Conservation (phyloP, 306 rosid genomes). For the Prunus padus region DNA sequence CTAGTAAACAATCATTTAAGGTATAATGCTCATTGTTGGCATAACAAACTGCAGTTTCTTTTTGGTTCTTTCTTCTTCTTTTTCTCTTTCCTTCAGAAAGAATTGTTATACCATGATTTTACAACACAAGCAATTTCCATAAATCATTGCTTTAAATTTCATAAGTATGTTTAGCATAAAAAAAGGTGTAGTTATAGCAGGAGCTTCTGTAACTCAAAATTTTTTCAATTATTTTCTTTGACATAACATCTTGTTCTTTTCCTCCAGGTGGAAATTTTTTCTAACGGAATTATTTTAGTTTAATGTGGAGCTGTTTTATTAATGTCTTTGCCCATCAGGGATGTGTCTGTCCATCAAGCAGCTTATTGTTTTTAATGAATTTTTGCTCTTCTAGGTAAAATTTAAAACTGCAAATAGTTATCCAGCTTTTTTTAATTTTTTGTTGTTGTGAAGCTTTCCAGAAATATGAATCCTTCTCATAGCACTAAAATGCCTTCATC, state of each 20-base stretch:
- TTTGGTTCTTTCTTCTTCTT: background rate
- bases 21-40: constrained; percentile 32
- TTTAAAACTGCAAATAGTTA: constrained; percentile 12
- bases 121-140: background rate
- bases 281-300: background rate
- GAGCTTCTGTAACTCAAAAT: background rate
- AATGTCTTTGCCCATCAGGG: too few species aligned
- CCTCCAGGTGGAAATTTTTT: background rate
- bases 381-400: background rate
- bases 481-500: constrained; percentile 77
- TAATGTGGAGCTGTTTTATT: background rate
- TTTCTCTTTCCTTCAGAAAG: background rate
- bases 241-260: background rate
- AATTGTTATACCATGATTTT: background rate
- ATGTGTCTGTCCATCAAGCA: background rate
- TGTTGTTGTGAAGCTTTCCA: constrained; percentile 52
- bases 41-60: background rate
- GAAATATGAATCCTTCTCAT: constrained; percentile 56
- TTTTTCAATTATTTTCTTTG: background rate
- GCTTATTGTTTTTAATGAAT: background rate
- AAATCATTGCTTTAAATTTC: background rate
- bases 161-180: background rate
- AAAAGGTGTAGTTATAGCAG: background rate
- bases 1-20: constrained; percentile 55
- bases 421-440: background rate